Evolutionary conservation across 345 rosid species (phyloP), one percentile per base, ranked within the genome.

Genomic region (Lepidium didymum): DNA sequence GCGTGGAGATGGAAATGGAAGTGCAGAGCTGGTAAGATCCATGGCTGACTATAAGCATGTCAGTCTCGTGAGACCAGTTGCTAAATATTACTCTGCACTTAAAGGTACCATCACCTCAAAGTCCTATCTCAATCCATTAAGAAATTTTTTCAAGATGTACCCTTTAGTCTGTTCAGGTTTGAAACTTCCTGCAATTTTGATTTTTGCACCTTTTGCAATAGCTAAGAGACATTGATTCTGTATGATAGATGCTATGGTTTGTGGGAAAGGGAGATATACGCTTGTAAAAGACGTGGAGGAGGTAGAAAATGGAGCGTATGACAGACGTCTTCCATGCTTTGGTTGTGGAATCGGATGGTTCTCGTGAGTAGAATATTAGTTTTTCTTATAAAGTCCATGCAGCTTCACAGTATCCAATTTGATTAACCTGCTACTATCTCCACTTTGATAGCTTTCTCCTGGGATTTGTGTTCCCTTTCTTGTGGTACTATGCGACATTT

Each of bases 281-380:
- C 87, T 88, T 63, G 77, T 90, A 21, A 84, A 79, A 80, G 98
- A 87, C 58, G 73, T 79, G 8, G 96, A 88, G 37, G 86, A 83
- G 66, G 81, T 81, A 36, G 91, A 87, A 44, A 42, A 51, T 16
- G 96, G 95, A 61, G 41, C 75, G 8, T 94, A 84, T 62, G 99
- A 94, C 79, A 91, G 83, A 58, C 97, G 94, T 34, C 92, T 93
- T 53, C 98, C 97, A 0, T 93, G 97, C 84, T 93, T 93, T 68
- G 96, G 94, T 35, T 93, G 97, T 67, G 97, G 98, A 44, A 69
- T 90, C 25, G 98, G 98, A 76, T 93, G 98, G 98, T 93, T 93
- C 75, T 88, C 85, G 98, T 90, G 76, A 93, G 98, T 71, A 15
- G 3, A 34, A 7, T 35, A 4, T 70, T 60, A 1, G 3, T 5